These are phyloP conservation scores for Oleoguttula mirabilis DNA, from an alignment of 495 filamentous ascomycete genomes.

Conservation along the genomic window DNA sequence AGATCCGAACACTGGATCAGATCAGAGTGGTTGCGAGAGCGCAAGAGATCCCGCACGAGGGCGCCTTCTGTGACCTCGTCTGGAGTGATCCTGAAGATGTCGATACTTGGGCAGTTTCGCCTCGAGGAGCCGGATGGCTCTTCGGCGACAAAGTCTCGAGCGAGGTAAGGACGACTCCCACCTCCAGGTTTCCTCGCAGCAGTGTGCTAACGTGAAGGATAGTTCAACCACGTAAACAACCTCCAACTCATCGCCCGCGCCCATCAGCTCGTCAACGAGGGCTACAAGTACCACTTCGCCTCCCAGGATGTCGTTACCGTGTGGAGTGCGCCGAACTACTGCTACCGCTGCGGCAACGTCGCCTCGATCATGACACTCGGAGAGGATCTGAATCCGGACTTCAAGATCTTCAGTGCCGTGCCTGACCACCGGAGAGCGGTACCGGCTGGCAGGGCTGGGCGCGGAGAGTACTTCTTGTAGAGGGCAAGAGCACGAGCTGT, in stretches of 20 bases:
- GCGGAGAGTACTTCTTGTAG: constrained; percentile 95
- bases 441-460: constrained; percentile 64
- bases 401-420: constrained; percentile 91
- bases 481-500: too few relatives aligned
- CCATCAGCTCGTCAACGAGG: constrained; percentile 95
- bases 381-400: constrained; percentile 71
- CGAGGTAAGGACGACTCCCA: constrained; percentile 47
- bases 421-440: constrained; percentile 83
- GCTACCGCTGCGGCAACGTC: constrained; percentile 94
- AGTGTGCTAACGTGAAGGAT: constrained; percentile 1
- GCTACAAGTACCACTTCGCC: constrained; percentile 95
- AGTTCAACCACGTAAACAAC: constrained; percentile 95
- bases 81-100: constrained; percentile 98
- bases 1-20: constrained; percentile 93
- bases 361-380: constrained; percentile 92
- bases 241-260: constrained; percentile 89
- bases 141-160: constrained; percentile 95
- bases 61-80: constrained; percentile 94
- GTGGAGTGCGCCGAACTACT: constrained; percentile 98
- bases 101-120: constrained; percentile 94
- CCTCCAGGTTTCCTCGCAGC: not conserved
- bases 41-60: constrained; percentile 96
- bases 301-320: constrained; percentile 98
- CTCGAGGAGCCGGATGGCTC: constrained; percentile 89
- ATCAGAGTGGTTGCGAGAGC: constrained; percentile 94